Percentiles rank a stretch among this genome's conserved stretches.
phyloP scores from a whole-genome alignment of 306 rosid genomes.

The apple (Malus domestica) region ASM211411v1 NC_041793.1:34563501-34564000 shows the following conservation, averaged over 20 bases:
- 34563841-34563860: constrained; percentile 86
- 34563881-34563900: not conserved
- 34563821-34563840: constrained; percentile 90
- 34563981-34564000: constrained; percentile 71
- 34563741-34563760: constrained; percentile 6
- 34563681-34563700: constrained; percentile 83
- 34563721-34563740: constrained; percentile 11
- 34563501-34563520: no score
- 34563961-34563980: constrained; percentile 98
- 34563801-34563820: constrained; percentile 97
- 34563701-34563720: constrained; percentile 47
- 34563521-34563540: no score
- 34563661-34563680: constrained; percentile 44
- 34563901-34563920: not conserved
- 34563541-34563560: not conserved
- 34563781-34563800: constrained; percentile 66
- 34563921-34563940: not conserved
- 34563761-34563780: constrained; percentile 39
- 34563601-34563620: not conserved
- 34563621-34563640: constrained; percentile 4
- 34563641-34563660: constrained; percentile 23
- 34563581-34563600: not conserved
- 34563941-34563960: constrained; percentile 56
- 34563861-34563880: constrained; percentile 60
- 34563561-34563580: not conserved